Evolutionary conservation across 192 early-diverging fungal genomes (phyloP).

Genomic region (Helicostylum pulchrum): DNA sequence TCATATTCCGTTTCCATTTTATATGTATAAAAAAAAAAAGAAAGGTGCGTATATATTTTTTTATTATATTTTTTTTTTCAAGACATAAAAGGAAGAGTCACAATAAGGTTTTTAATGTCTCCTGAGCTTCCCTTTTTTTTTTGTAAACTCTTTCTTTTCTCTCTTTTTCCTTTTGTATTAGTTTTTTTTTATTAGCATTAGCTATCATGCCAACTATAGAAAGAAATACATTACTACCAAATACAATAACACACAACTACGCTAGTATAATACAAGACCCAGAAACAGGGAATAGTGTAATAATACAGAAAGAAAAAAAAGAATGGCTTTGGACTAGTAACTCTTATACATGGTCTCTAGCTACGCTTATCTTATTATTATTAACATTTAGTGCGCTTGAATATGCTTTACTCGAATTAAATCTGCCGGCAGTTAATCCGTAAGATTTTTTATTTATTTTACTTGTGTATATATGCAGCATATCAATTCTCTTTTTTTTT

Average conservation of each 20-base stretch:
- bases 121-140: not conserved
- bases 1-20: not conserved
- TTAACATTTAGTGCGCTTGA: conserved; percentile 21
- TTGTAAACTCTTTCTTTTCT: not conserved
- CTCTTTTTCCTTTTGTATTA: not conserved
- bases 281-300: not conserved
- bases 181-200: not conserved
- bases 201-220: not conserved
- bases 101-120: not conserved
- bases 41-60: not conserved
- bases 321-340: conserved; percentile 29
- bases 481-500: not conserved
- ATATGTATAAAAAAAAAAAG: not conserved
- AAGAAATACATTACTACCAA: not conserved
- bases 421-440: conserved; percentile 32
- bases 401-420: conserved; percentile 24
- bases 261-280: not conserved
- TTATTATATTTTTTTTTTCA: not conserved
- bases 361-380: conserved; percentile 22
- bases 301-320: not conserved
- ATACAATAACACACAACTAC: not conserved
- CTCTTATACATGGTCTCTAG: conserved; percentile 31
- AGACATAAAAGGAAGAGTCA: not conserved
- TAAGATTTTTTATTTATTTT: conserved; percentile 6
- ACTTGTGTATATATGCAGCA: not conserved